Percentiles rank a stretch among this genome's conserved stretches.
phyloP scores from a whole-genome alignment of 2,329 filamentous ascomycete genomes.

The Epichloe scottii region DNA sequence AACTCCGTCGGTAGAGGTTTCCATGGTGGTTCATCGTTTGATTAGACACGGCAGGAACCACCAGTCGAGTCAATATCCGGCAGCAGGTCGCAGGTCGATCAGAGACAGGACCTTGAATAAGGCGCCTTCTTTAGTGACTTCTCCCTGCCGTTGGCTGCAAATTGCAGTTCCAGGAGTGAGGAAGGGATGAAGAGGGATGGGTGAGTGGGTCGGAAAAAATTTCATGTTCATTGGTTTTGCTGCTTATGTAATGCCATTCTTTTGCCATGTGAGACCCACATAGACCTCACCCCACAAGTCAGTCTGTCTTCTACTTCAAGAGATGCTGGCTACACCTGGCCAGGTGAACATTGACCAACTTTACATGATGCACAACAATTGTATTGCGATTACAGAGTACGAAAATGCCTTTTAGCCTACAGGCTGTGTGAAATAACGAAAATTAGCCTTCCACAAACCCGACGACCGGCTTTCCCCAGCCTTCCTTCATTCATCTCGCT shows the following conservation, averaged over 20 bases:
- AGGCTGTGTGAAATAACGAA: neutral
- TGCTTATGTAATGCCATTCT: conserved; percentile 2
- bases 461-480: neutral
- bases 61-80: neutral
- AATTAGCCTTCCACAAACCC: no score
- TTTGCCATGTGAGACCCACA: neutral
- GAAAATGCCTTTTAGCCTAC: neutral
- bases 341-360: no score
- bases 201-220: neutral
- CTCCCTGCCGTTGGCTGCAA: neutral
- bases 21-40: neutral
- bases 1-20: neutral
- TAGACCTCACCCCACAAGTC: neutral
- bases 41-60: neutral
- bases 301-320: no score
- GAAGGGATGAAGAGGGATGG: neutral
- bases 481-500: neutral
- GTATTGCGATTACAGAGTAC: no score
- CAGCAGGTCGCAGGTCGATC: neutral
- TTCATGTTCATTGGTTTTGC: neutral
- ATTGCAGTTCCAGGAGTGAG: neutral
- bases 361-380: no score
- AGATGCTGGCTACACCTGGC: no score
- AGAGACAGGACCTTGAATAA: neutral
- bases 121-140: neutral